Conservation (phyloP, 2,329 filamentous ascomycete genomes). For the Neonectria ditissima region DNA sequence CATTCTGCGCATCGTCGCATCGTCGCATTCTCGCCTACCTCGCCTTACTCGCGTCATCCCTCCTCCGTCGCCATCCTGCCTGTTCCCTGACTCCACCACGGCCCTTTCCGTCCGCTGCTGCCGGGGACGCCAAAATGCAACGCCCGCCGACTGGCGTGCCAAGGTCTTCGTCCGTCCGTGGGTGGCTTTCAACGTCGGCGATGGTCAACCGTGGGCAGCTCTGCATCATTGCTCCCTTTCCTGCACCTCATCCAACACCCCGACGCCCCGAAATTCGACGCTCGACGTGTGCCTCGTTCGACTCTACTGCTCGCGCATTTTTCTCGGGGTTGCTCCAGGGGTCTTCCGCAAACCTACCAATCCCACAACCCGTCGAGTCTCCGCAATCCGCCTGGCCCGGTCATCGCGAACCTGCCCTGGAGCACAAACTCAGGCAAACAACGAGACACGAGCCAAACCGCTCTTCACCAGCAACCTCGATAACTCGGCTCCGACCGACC, state of each 20-base stretch:
- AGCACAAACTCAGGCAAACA: constrained; percentile 1
- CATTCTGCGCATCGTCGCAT: background rate
- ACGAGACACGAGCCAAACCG: constrained; percentile 9
- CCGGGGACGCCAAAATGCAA: constrained; percentile 23
- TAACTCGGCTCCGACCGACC: constrained; percentile 26
- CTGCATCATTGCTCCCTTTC: constrained; percentile 8
- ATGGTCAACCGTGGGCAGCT: constrained; percentile 2
- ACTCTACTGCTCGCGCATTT: constrained; percentile 31
- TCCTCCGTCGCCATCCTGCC: constrained; percentile 17
- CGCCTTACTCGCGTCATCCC: constrained; percentile 21
- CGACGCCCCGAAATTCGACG: constrained; percentile 4
- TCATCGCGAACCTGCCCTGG: constrained; percentile 13
- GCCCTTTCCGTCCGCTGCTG: constrained; percentile 27
- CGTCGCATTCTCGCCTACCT: constrained; percentile 4
- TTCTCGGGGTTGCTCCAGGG: constrained; percentile 23
- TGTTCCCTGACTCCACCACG: constrained; percentile 27
- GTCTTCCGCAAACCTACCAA: constrained; percentile 26
- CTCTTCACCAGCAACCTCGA: constrained; percentile 22
- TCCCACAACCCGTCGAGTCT: constrained; percentile 27
- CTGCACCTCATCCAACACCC: constrained; percentile 23
- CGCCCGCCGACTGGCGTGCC: constrained; percentile 12
- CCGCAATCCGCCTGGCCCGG: constrained; percentile 25
- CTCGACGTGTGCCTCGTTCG: constrained; percentile 25
- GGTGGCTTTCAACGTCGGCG: constrained; percentile 4
- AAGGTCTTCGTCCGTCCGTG: constrained; percentile 4